Conservation (phyloP, 2,329 filamentous ascomycete genomes). For the Aspergillus amoenus region DNA sequence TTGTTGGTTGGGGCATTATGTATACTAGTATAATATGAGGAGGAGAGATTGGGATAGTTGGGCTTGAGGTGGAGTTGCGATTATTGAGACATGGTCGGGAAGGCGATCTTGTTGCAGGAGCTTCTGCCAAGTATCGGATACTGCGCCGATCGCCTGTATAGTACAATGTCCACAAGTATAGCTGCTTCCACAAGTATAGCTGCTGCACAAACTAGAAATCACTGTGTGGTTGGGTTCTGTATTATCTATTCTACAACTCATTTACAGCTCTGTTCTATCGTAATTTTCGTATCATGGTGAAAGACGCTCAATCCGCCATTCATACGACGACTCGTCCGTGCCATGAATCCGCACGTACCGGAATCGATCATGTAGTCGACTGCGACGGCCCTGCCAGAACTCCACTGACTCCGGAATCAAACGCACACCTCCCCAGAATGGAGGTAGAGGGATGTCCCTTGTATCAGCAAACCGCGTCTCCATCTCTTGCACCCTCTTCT, state of each 20-base stretch:
- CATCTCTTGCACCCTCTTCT: conserved; percentile 72
- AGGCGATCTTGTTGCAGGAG: too few relatives aligned
- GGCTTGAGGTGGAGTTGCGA: not conserved
- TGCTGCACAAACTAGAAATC: too few relatives aligned
- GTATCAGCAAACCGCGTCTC: conserved; percentile 72
- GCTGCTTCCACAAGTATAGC: too few relatives aligned
- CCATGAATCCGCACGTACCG: conserved; percentile 72
- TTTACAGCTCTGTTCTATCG: not conserved
- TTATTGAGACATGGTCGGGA: not conserved
- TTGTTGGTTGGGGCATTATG: conserved; percentile 11
- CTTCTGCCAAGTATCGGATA: too few relatives aligned
- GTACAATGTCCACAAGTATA: too few relatives aligned
- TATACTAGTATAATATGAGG: too few relatives aligned
- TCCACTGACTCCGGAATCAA: conserved; percentile 83
- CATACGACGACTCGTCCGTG: conserved; percentile 52
- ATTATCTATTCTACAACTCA: not conserved
- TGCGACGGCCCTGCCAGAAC: conserved; percentile 94
- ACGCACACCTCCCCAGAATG: conserved; percentile 91
- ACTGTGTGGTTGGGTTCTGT: not conserved
- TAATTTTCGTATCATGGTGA: conserved; percentile 33
- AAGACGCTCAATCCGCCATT: conserved; percentile 41
- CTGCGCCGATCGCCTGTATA: too few relatives aligned
- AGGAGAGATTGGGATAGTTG: not conserved
- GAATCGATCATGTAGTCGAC: conserved; percentile 90
- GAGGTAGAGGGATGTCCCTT: conserved; percentile 83